Percentiles rank a stretch among this genome's conserved stretches.
phyloP scores from a whole-genome alignment of 2,329 filamentous ascomycete species.

The Fusarium cicatricum region DNA sequence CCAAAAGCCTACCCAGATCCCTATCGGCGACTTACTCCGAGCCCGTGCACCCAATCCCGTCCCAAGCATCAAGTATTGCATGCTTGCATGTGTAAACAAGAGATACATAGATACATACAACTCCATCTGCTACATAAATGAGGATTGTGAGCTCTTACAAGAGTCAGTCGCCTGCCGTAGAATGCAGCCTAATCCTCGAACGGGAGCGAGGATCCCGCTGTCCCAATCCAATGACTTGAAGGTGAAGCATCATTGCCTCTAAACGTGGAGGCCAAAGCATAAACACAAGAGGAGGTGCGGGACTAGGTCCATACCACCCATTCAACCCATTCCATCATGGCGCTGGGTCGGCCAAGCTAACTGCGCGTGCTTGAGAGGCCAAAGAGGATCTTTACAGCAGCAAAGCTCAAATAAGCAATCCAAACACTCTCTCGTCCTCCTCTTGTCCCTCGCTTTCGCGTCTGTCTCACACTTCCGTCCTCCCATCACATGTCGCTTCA shows the following conservation, averaged over 20 bases:
- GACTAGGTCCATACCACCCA: constrained; percentile 15
- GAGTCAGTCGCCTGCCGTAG: constrained; percentile 27
- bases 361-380: neutral
- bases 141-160: constrained; percentile 18
- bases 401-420: neutral
- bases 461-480: constrained; percentile 13
- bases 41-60: constrained; percentile 10
- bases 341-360: constrained; percentile 8
- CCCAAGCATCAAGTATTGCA: neutral
- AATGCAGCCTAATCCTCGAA: constrained; percentile 1
- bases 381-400: neutral
- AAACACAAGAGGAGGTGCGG: constrained; percentile 23
- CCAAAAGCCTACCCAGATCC: constrained; percentile 33
- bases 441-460: constrained; percentile 4
- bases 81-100: neutral
- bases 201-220: constrained; percentile 4
- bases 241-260: constrained; percentile 17
- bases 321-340: constrained; percentile 26
- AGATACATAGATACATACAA: no score
- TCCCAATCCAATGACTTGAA: constrained; percentile 10
- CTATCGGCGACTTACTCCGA: constrained; percentile 29
- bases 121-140: constrained; percentile 9
- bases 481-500: constrained; percentile 26
- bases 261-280: constrained; percentile 27
- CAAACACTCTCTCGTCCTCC: no score